A percentile compares a stretch with the other conserved stretches of the same genome.
Conservation (phyloP, 768 basidiomycete genomes). For the Kwoniella sp. region DNA sequence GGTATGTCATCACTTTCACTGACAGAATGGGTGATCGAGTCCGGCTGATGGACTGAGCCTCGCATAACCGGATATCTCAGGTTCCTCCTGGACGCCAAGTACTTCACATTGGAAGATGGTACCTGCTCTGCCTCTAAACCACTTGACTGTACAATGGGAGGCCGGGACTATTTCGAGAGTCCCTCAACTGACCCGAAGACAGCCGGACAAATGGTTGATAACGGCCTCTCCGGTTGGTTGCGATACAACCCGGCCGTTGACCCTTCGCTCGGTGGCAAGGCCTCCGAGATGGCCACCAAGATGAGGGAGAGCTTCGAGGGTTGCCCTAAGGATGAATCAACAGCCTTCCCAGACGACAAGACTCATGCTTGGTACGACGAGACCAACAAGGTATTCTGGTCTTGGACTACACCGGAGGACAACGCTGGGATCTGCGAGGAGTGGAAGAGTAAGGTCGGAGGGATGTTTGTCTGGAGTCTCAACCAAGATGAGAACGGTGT, state of each 20-base stretch:
- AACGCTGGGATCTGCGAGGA: constrained; percentile 28
- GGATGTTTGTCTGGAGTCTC: constrained; percentile 40
- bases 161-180: constrained; percentile 7
- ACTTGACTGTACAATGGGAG: constrained; percentile 31
- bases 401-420: constrained; percentile 35
- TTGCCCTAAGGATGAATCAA: neutral
- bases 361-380: constrained; percentile 28
- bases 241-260: constrained; percentile 21
- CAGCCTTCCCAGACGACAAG: constrained; percentile 8
- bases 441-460: constrained; percentile 30
- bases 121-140: constrained; percentile 5
- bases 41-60: neutral
- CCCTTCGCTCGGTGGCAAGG: neutral
- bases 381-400: constrained; percentile 32
- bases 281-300: neutral
- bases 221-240: constrained; percentile 17
- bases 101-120: constrained; percentile 20
- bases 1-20: neutral
- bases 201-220: constrained; percentile 11
- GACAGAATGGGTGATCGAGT: constrained; percentile 20
- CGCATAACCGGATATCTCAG: neutral
- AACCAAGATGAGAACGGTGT: constrained; percentile 25
- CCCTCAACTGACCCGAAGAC: neutral
- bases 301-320: neutral
- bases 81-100: constrained; percentile 36